Percentiles rank a stretch among this genome's conserved stretches.
phyloP scores from a whole-genome alignment of 1,139 yeast species.

The Yamadazyma aaseri region DNA sequence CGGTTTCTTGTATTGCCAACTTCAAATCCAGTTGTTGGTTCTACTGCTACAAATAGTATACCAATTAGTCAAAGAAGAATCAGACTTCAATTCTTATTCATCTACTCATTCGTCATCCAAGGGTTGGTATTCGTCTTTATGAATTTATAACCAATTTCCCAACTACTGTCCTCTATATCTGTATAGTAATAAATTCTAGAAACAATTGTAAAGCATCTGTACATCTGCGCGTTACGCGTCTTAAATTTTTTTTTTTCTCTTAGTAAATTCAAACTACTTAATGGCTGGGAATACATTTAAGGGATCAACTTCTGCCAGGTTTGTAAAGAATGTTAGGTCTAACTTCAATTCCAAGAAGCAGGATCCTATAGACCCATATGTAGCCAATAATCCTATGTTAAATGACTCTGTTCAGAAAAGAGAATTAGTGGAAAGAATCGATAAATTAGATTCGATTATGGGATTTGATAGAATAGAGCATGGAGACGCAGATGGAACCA shows the following conservation, averaged over 20 bases:
- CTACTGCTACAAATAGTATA: slow-evolving; percentile 49
- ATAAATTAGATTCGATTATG: slow-evolving; percentile 70
- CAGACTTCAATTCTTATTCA: slow-evolving; percentile 81
- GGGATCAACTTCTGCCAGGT: slow-evolving; percentile 58
- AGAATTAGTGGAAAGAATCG: slow-evolving; percentile 54
- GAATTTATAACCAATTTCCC: slow-evolving; percentile 20
- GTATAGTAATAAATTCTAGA: no score
- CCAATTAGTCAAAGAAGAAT: slow-evolving; percentile 73
- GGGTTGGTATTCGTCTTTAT: slow-evolving; percentile 43
- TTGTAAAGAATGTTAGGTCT: slow-evolving; percentile 40
- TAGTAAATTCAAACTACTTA: neutral
- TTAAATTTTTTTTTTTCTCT: neutral
- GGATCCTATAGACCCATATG: slow-evolving; percentile 21
- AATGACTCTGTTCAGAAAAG: slow-evolving; percentile 37
- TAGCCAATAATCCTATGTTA: slow-evolving; percentile 40
- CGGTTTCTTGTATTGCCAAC: slow-evolving; percentile 71
- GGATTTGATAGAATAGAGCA: slow-evolving; percentile 79
- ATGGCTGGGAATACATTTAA: slow-evolving; percentile 20
- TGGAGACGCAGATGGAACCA: slow-evolving; percentile 48
- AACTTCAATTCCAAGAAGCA: slow-evolving; percentile 13
- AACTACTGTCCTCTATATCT: no score
- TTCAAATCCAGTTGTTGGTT: slow-evolving; percentile 34
- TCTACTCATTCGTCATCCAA: slow-evolving; percentile 84
- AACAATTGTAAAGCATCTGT: neutral
- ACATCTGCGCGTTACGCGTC: slow-evolving; percentile 1